Base-by-base conservation (phyloP, 2,329 filamentous ascomycete genomes). In the Fusarium anthophilum region DNA sequence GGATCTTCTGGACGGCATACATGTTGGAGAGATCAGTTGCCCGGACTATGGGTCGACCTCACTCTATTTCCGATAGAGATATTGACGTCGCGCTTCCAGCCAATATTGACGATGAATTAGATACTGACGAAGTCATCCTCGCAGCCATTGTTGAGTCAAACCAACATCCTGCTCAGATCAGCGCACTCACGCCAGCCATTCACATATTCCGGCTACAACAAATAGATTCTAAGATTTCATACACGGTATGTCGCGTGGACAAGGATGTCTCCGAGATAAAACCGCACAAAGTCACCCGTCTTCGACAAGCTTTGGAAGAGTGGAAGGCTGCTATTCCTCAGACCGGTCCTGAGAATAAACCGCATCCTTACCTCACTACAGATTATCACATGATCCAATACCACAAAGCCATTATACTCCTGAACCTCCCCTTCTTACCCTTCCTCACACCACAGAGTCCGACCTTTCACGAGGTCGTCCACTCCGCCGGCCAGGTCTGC, bases 21-120 rank as follows among this genome's bases (percentile, higher is more conserved):
- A 64, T 64, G 44, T 32, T 64, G 15, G 44, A 51, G n/a, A 38
- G 55, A 61, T 64, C 61, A 5, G 12, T 64, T 3, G 55, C 61
- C 6, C 37, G 61, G 8, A 38, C 61, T 17, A 64, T 64, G 61
- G 61, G 61, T 9, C 56, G 61, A 26, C 37, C 61, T n/a, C 44
- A 64, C 15, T 64, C 55, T 26, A 51, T 61, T 18, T 61, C 55
- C 4, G 61, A 61, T 6, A 61, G 61, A 44, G 61, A 64, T 15
- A 64, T 64, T 18, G 44, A 61, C 13, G 24, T 43, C 8, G 4
- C 24, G 15, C 44, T 61, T 4, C 61, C 61, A 13, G 55, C 61
- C 2, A 61, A 61, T 2, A 61, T 64, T 2, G 37, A 64, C 20
- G 61, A 50, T n/a, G 44, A 30, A 24, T 5, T 51, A 0, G 61